Conservation (phyloP, 305 asterid genomes). For the Fraxinus floribunda region DNA sequence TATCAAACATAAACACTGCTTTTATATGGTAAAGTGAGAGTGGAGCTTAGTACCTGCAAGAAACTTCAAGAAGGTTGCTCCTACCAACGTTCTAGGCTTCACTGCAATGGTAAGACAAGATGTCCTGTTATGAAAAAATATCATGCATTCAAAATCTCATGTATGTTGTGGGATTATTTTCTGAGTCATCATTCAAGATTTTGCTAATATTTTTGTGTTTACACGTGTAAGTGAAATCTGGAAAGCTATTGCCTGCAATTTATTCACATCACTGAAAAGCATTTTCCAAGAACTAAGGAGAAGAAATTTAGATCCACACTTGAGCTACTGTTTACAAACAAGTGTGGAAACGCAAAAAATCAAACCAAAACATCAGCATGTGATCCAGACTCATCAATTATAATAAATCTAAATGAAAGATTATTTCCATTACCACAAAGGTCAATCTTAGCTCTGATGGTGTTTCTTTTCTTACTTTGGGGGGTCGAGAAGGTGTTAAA, state of each 20-base stretch:
- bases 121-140: slow-evolving; percentile 22
- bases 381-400: not conserved
- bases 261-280: not conserved
- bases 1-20: not conserved
- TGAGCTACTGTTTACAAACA: not conserved
- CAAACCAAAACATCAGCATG: not conserved
- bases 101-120: slow-evolving; percentile 48
- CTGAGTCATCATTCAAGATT: not conserved
- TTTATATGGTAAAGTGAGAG: not conserved
- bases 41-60: slow-evolving; percentile 64
- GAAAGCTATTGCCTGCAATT: not conserved
- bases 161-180: not conserved
- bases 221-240: not conserved
- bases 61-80: slow-evolving; percentile 93
- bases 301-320: slow-evolving; percentile 2
- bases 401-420: not conserved
- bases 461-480: not conserved
- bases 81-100: slow-evolving; percentile 81
- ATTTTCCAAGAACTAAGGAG: not conserved
- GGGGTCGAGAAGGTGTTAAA: not conserved
- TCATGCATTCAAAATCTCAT: not conserved
- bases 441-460: not conserved
- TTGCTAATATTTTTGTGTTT: not conserved
- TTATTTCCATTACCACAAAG: not conserved
- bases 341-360: not conserved